Conservation (phyloP, 1,284 basidiomycete species). For the Sutorius eximius region DNA sequence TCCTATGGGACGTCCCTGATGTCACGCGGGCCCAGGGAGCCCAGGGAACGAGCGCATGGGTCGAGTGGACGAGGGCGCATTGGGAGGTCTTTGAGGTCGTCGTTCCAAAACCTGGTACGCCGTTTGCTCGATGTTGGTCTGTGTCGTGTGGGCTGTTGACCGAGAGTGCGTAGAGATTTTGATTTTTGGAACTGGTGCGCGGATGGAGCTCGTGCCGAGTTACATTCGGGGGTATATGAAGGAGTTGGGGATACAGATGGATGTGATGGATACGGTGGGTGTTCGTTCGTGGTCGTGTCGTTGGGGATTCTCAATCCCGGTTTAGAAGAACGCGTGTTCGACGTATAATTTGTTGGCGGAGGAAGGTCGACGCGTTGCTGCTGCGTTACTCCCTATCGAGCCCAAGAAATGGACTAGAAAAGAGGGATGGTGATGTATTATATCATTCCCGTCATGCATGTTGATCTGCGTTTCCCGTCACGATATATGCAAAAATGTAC, state of each 20-base stretch:
- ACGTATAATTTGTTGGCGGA: constrained; percentile 93
- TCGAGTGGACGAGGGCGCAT: constrained; percentile 70
- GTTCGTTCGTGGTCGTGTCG: neutral
- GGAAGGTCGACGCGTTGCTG: constrained; percentile 89
- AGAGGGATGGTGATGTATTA: constrained; percentile 7
- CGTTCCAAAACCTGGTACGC: constrained; percentile 82
- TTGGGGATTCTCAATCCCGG: neutral
- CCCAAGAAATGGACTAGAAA: constrained; percentile 22
- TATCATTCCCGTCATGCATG: neutral
- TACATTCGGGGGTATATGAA: constrained; percentile 69
- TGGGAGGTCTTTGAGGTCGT: constrained; percentile 82
- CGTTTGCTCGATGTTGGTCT: neutral
- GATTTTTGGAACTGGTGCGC: constrained; percentile 83
- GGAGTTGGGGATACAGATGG: constrained; percentile 83
- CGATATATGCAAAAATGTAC: constrained; percentile 13
- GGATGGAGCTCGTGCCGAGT: constrained; percentile 70
- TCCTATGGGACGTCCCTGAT: constrained; percentile 86
- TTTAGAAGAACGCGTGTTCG: constrained; percentile 75
- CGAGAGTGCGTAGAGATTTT: constrained; percentile 70
- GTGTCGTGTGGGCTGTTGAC: neutral
- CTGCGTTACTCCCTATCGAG: constrained; percentile 72
- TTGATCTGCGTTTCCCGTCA: neutral
- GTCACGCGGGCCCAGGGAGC: neutral
- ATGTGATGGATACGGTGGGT: constrained; percentile 92
- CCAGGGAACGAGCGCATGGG: constrained; percentile 36